These are phyloP conservation scores for Aspergillus sp. DNA, from an alignment of 2,329 filamentous ascomycete genomes.

Conservation along the genomic window DNA sequence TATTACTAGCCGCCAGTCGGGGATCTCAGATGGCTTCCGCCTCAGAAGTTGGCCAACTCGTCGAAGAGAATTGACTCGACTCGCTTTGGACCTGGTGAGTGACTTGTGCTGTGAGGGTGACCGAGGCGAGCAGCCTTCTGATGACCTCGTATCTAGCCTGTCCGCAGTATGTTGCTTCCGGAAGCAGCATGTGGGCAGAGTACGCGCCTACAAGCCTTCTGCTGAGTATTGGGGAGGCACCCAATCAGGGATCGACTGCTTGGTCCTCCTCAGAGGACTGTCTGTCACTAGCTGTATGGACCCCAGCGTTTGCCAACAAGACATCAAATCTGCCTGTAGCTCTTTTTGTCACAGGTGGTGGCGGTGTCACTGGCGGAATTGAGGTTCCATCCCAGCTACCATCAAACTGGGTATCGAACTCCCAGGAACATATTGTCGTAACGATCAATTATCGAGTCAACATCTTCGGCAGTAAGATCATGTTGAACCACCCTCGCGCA, in stretches of 20 bases:
- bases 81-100: too few relatives aligned
- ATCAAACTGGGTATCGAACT: background rate
- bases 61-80: background rate
- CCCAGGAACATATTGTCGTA: slow-evolving; percentile 1
- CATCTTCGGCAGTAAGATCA: slow-evolving; percentile 2
- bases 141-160: background rate
- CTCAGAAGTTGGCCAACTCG: background rate
- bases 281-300: background rate
- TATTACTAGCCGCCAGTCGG: background rate
- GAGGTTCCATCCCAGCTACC: background rate
- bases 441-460: slow-evolving; percentile 4
- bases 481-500: too few relatives aligned
- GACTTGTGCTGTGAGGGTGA: too few relatives aligned
- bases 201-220: background rate
- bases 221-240: background rate
- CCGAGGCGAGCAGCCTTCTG: too few relatives aligned
- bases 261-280: background rate
- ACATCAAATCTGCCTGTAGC: background rate
- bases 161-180: background rate
- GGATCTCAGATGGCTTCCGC: background rate
- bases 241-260: background rate
- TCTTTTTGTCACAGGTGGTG: background rate
- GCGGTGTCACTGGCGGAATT: background rate
- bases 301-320: background rate
- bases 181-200: background rate